Percentiles rank a stretch among this genome's conserved stretches.
phyloP scores from a whole-genome alignment of 2,329 filamentous ascomycete species.

The Fusarium solani-melongenae region DNA sequence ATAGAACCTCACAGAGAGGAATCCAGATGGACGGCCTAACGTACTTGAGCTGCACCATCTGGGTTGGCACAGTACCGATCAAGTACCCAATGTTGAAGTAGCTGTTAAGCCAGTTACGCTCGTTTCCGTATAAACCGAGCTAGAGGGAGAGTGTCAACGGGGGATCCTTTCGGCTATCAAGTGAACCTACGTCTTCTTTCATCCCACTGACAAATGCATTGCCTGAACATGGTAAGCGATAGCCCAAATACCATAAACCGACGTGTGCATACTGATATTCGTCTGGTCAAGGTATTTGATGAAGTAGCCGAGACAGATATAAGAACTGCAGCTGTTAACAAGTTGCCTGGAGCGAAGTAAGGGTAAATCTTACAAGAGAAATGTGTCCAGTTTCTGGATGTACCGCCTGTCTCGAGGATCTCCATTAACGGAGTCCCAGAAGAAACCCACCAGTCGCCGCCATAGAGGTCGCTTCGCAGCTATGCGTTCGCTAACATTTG shows the following conservation, averaged over 20 bases:
- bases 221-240: neutral
- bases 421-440: neutral
- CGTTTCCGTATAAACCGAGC: neutral
- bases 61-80: neutral
- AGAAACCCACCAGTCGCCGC: neutral
- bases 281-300: neutral
- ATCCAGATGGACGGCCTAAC: neutral
- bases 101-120: neutral
- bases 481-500: neutral
- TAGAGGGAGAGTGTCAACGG: neutral
- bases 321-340: neutral
- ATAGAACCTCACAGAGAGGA: neutral
- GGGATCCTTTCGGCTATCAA: neutral
- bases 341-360: no score
- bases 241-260: neutral
- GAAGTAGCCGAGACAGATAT: neutral
- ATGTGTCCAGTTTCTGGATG: neutral
- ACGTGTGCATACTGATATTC: neutral
- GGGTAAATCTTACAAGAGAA: neutral
- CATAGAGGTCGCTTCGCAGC: neutral
- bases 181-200: neutral
- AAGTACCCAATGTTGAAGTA: neutral
- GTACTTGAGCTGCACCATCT: neutral
- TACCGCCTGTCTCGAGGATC: neutral
- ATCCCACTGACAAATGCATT: neutral